A percentile compares a stretch with the other conserved stretches of the same genome.
Evolutionary conservation across 176 grass and related monocot species (phyloP).

Genomic region (Rhynchospora breviuscula): DNA sequence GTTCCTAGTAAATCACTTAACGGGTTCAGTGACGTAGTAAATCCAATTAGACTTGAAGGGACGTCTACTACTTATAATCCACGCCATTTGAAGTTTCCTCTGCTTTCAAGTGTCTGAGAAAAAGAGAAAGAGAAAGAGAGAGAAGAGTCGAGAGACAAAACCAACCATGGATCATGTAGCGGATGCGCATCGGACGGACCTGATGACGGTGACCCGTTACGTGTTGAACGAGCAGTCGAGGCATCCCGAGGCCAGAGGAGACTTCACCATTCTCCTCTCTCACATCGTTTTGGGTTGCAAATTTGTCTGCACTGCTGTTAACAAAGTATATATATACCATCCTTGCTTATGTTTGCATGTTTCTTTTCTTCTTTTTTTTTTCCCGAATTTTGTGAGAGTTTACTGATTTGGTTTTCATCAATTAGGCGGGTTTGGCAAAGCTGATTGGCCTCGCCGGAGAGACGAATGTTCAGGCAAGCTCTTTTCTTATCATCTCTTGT

Average conservation of each 20-base stretch:
- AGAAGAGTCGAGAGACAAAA: background rate
- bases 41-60: background rate
- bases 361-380: background rate
- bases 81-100: conserved; percentile 19
- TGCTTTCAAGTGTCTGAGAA: background rate
- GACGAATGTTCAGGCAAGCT: conserved; percentile 80
- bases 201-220: conserved; percentile 94
- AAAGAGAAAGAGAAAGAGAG: background rate
- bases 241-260: conserved; percentile 68
- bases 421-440: conserved; percentile 83
- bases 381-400: background rate
- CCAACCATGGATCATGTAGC: conserved; percentile 75
- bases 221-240: conserved; percentile 93
- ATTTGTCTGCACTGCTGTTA: conserved; percentile 93
- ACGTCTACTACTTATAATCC: conserved; percentile 17
- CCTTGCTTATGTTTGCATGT: background rate
- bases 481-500: background rate
- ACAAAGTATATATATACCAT: conserved; percentile 35
- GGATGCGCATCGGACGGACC: conserved; percentile 70
- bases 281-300: conserved; percentile 99
- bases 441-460: conserved; percentile 85
- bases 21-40: background rate
- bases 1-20: background rate
- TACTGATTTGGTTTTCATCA: background rate
- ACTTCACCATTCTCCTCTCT: conserved; percentile 94